These are phyloP conservation scores for Bipolaris bicolor DNA, from an alignment of 2,329 filamentous ascomycete genomes.

Conservation along the genomic window DNA sequence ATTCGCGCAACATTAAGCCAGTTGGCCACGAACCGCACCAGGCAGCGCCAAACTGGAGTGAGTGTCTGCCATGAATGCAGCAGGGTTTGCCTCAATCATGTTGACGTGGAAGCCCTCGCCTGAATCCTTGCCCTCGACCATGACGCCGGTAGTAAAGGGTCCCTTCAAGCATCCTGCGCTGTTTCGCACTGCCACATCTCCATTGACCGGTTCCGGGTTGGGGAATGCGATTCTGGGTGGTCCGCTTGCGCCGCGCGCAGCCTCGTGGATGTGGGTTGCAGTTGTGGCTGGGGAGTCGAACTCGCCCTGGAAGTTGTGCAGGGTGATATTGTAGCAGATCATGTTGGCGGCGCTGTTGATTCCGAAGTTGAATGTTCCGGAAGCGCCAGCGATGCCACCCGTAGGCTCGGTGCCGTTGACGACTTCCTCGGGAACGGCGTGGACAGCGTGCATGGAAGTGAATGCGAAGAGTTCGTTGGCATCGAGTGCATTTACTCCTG, in stretches of 20 bases:
- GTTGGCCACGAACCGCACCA: constrained; percentile 61
- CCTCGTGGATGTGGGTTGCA: constrained; percentile 64
- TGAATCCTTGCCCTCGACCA: constrained; percentile 54
- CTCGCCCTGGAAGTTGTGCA: constrained; percentile 57
- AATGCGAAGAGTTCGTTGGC: constrained; percentile 46
- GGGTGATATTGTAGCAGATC: constrained; percentile 59
- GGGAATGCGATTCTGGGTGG: constrained; percentile 55
- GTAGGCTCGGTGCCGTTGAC: constrained; percentile 54
- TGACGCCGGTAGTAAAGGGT: constrained; percentile 38
- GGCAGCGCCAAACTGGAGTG: constrained; percentile 60
- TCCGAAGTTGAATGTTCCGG: constrained; percentile 59
- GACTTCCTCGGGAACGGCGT: constrained; percentile 59
- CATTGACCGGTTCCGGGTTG: constrained; percentile 28
- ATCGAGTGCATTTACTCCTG: constrained; percentile 8
- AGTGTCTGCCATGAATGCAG: constrained; percentile 60
- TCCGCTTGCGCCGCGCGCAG: constrained; percentile 53
- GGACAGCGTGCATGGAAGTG: constrained; percentile 57
- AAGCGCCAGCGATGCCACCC: constrained; percentile 53
- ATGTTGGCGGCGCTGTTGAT: constrained; percentile 56
- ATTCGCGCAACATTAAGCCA: constrained; percentile 17
- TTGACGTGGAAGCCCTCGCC: constrained; percentile 58
- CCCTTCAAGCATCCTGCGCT: constrained; percentile 36
- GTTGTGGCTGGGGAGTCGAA: constrained; percentile 60
- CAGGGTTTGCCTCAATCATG: constrained; percentile 59
- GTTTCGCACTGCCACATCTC: constrained; percentile 20